These are phyloP conservation scores for Dictyostelium purpureum DNA, from an alignment of 78 protist species.

Conservation along the genomic window DNA sequence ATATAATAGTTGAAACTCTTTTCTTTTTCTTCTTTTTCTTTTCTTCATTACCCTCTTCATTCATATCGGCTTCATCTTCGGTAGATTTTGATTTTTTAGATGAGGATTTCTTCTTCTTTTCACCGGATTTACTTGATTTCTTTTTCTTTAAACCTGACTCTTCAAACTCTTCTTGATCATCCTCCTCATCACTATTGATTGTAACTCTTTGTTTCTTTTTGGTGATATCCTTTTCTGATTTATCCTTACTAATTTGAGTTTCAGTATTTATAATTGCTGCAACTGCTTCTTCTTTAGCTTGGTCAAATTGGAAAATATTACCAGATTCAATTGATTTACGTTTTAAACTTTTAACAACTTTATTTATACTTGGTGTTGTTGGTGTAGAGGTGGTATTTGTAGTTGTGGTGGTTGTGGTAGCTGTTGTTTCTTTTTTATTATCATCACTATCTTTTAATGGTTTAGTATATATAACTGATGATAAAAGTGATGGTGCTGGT, in stretches of 20 bases:
- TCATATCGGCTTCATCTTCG: background rate
- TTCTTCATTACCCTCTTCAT: background rate
- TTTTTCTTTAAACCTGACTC: background rate
- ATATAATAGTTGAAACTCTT: background rate
- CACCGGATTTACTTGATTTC: background rate
- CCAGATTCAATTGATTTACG: constrained; percentile 35
- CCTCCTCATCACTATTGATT: background rate
- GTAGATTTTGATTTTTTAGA: background rate
- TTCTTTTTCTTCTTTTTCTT: background rate
- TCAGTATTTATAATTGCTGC: background rate
- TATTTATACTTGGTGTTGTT: background rate
- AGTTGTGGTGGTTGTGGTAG: background rate
- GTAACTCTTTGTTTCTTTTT: constrained; percentile 16
- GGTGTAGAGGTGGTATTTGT: background rate
- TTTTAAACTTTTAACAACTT: background rate
- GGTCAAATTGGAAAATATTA: constrained; percentile 12
- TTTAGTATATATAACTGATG: background rate
- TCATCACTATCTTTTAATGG: background rate
- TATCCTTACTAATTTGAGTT: background rate
- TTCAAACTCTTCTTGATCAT: background rate
- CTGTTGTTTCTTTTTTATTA: background rate
- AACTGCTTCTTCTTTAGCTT: background rate
- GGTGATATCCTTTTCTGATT: background rate
- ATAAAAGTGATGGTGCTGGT: background rate
- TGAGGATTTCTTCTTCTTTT: constrained; percentile 11